Evolutionary conservation across 2,329 filamentous ascomycete species (phyloP).

Genomic region (Verticillium dahliae): DNA sequence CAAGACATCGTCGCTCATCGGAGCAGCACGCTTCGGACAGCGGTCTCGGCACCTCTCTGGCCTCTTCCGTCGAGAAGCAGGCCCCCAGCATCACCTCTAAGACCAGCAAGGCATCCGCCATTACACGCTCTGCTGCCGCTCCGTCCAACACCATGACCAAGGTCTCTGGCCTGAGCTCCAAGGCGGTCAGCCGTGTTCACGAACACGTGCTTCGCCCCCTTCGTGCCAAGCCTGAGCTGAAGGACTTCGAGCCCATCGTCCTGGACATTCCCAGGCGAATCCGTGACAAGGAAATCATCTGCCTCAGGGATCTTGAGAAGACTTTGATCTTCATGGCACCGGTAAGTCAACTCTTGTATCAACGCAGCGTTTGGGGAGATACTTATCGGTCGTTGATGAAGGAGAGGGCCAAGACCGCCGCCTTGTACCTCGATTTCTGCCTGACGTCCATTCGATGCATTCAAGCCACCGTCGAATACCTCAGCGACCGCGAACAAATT

Average conservation of each 20-base stretch:
- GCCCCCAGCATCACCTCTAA: slow-evolving; percentile 29
- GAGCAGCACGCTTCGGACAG: slow-evolving; percentile 77
- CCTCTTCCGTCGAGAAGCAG: slow-evolving; percentile 49
- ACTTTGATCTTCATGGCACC: slow-evolving; percentile 84
- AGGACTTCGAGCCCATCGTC: slow-evolving; percentile 75
- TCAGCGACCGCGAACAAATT: slow-evolving; percentile 81
- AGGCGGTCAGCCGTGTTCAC: slow-evolving; percentile 71
- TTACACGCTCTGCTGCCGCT: slow-evolving; percentile 53
- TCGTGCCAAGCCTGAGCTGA: slow-evolving; percentile 63
- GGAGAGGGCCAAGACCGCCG: slow-evolving; percentile 69
- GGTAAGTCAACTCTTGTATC: slow-evolving; percentile 65
- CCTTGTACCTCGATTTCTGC: slow-evolving; percentile 78
- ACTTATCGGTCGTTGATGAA: slow-evolving; percentile 66
- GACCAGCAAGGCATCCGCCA: slow-evolving; percentile 44
- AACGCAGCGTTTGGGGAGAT: slow-evolving; percentile 52
- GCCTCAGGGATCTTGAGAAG: slow-evolving; percentile 90
- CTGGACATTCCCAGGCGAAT: slow-evolving; percentile 74
- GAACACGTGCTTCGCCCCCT: slow-evolving; percentile 75
- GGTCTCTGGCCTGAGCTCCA: slow-evolving; percentile 57
- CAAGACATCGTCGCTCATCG: slow-evolving; percentile 47
- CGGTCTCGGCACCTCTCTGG: slow-evolving; percentile 78
- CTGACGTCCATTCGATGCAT: slow-evolving; percentile 85
- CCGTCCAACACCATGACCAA: slow-evolving; percentile 38
- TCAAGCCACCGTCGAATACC: slow-evolving; percentile 78
- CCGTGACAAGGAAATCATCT: slow-evolving; percentile 77